Conservation (phyloP, 129 eudicot genomes). For the Centrapalus pauciflorus region DNA sequence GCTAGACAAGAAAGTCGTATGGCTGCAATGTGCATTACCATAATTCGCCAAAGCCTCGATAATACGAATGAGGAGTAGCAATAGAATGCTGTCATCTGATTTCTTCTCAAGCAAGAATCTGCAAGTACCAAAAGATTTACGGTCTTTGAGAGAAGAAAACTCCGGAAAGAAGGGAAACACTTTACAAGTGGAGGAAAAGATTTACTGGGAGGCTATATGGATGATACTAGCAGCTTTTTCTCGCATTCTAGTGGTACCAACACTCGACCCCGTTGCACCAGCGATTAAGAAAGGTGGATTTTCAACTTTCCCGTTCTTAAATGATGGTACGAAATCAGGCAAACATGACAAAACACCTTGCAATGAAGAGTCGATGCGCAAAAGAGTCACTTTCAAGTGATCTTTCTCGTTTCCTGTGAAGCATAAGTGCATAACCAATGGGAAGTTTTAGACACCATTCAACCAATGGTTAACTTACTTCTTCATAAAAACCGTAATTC, state of each 20-base stretch:
- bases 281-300: slow-evolving; percentile 70
- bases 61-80: slow-evolving; percentile 81
- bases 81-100: slow-evolving; percentile 92
- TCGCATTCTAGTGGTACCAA: slow-evolving; percentile 68
- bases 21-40: slow-evolving; percentile 42
- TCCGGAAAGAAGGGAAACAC: neutral
- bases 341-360: slow-evolving; percentile 98
- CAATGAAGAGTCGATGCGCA: slow-evolving; percentile 85
- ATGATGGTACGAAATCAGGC: slow-evolving; percentile 83
- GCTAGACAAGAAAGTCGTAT: neutral
- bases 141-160: neutral
- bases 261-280: slow-evolving; percentile 84
- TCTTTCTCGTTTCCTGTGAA: slow-evolving; percentile 86
- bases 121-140: neutral
- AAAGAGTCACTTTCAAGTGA: slow-evolving; percentile 94
- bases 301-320: slow-evolving; percentile 49
- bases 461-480: too few relatives aligned
- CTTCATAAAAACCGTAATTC: too few relatives aligned
- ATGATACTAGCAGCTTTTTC: slow-evolving; percentile 76
- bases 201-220: slow-evolving; percentile 85
- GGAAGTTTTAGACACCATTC: too few relatives aligned
- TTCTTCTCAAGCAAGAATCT: slow-evolving; percentile 90
- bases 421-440: slow-evolving; percentile 8
- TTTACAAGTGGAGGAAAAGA: neutral
- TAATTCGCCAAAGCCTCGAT: slow-evolving; percentile 88